Evolutionary conservation across 441 rosid genomes (phyloP).

Genomic region (Populus hybrid): DNA sequence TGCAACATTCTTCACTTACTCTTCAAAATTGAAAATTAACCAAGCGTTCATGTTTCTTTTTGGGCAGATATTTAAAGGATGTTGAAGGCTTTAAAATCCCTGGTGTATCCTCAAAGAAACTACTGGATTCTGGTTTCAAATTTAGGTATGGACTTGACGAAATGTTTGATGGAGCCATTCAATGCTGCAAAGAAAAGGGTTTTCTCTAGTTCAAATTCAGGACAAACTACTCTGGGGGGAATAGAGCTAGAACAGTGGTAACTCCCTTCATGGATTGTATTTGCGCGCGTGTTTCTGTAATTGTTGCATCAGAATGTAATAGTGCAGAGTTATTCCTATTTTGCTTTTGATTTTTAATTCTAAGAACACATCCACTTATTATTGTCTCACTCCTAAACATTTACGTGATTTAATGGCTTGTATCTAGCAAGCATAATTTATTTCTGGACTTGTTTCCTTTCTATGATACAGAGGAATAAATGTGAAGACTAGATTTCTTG

Average conservation of each 20-base stretch:
- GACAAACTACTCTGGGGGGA: not conserved
- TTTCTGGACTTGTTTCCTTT: no score
- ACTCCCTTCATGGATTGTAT: not conserved
- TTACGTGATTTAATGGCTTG: no score
- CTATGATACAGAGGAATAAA: no score
- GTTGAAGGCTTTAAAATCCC: not conserved
- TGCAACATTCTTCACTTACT: not conserved
- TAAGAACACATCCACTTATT: no score
- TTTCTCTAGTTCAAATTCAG: not conserved
- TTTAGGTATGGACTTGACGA: slow-evolving; percentile 31
- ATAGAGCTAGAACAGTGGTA: not conserved
- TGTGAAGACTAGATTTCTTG: no score
- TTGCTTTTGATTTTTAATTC: no score
- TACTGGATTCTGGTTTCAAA: slow-evolving; percentile 33
- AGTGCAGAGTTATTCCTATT: no score
- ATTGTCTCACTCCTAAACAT: no score
- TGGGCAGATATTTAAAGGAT: slow-evolving; percentile 23
- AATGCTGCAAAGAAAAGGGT: slow-evolving; percentile 33
- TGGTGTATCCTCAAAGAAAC: slow-evolving; percentile 28
- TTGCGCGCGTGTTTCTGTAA: not conserved
- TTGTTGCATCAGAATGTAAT: not conserved
- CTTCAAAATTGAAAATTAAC: not conserved
- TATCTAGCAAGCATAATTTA: no score
- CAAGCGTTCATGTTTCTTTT: not conserved
- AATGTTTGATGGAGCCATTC: slow-evolving; percentile 37